These are phyloP conservation scores for Bolboschoenoplectus hybrid DNA, from an alignment of 202 grass and related monocot genomes.

Conservation along the genomic window DNA sequence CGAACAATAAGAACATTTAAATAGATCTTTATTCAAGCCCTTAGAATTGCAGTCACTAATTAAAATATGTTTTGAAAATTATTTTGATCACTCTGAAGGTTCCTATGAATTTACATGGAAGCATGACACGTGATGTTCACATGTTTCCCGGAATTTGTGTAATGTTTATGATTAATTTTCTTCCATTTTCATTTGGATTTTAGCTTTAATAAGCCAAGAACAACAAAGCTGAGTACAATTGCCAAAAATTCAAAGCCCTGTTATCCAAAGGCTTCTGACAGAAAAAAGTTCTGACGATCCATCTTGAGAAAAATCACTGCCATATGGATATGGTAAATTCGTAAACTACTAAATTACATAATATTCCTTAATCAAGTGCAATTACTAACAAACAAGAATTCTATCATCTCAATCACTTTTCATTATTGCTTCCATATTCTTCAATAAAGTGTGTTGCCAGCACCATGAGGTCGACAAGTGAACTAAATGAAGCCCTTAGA, in stretches of 20 bases:
- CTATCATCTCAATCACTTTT: constrained; percentile 33
- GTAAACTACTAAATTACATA: neutral
- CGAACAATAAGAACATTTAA: no score
- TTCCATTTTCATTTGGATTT: neutral
- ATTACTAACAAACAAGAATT: neutral
- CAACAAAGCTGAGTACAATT: neutral
- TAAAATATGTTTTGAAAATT: neutral
- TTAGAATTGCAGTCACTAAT: no score
- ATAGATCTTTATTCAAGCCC: no score
- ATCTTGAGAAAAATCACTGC: neutral
- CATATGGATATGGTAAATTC: neutral
- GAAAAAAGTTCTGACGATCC: neutral
- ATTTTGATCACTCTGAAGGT: neutral
- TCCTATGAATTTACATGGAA: neutral
- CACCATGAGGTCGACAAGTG: constrained; percentile 74
- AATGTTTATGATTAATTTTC: neutral
- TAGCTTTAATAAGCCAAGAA: neutral
- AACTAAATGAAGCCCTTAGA: constrained; percentile 70
- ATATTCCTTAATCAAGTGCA: neutral
- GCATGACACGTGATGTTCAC: neutral
- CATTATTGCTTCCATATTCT: constrained; percentile 47
- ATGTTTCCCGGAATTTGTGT: neutral
- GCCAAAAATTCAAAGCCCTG: neutral
- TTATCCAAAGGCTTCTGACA: constrained; percentile 6
- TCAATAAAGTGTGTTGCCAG: constrained; percentile 76